Base-by-base conservation (phyloP, 352 stramenopile species). In the Phytophthora cactorum region DNA sequence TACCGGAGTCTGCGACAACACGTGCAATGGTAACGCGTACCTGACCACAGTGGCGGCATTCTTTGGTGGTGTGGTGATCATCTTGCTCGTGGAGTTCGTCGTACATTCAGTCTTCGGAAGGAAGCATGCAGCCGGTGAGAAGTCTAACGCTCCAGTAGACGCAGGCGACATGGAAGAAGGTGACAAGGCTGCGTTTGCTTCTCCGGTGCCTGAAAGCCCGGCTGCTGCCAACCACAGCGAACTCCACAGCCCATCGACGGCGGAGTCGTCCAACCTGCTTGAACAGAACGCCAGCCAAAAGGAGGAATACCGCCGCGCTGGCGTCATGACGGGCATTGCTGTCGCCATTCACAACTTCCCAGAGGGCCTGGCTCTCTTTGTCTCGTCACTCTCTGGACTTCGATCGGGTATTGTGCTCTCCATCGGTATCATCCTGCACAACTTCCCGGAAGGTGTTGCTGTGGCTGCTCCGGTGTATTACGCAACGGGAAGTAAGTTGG, bases 291-390 rank as follows among this genome's bases (percentile, higher is more conserved):
- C 36, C 11, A 15, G 14, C n/a, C 56, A 63, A 17, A 85, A 89
- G 62, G 59, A 81, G 8, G 72, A 86, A 28, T 90, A 95, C 52
- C 79, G 89, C 27, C 81, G 83, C 17, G 93, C 96, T 56, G 95
- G 96, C 56, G 73, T 98, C 4, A 88, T 96, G 61, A 98, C 96
- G 2, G 97, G 95, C 12, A 73, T 99, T 9, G 96, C 93, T 43
- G 98, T 99, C 59, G 95, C 89, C 4, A 97, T 99, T 38, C 97
- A 99, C 78, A 99, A 99, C 76, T 98, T 99, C 68, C 97, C 97
- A 0, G 97, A 99, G 68, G 97, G 97, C 0, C 67, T 99, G 8
- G 97, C 96, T 14, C 98, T 97, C 6, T 99, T 98, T 68, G 95
- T 98, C 15, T 96, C 90, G 0, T 92, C 95, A 15, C 74, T 99